These are phyloP conservation scores for Paramecium sexaurelia DNA, from an alignment of 73 alveolate species.

Conservation along the genomic window DNA sequence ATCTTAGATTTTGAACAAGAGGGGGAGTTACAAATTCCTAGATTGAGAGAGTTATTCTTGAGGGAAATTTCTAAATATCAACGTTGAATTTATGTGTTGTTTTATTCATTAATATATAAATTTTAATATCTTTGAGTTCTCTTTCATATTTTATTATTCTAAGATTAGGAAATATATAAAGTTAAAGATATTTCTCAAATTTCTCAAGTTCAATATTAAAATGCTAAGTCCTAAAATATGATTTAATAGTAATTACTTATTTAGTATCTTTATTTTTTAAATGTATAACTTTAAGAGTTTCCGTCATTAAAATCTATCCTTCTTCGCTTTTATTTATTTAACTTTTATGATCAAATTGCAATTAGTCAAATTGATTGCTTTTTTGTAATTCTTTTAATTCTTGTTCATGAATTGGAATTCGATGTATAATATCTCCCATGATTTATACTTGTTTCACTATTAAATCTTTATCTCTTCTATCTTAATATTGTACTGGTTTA, in stretches of 20 bases:
- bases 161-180: slow-evolving; percentile 79
- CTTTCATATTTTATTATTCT: slow-evolving; percentile 62
- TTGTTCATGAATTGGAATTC: slow-evolving; percentile 56
- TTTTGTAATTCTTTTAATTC: neutral
- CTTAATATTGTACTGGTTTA: neutral
- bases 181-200: slow-evolving; percentile 82
- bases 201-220: slow-evolving; percentile 76
- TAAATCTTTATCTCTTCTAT: slow-evolving; percentile 20
- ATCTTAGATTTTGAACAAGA: slow-evolving; percentile 69
- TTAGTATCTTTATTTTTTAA: slow-evolving; percentile 85
- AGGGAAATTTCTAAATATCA: slow-evolving; percentile 69
- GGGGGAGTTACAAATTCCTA: slow-evolving; percentile 66
- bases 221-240: slow-evolving; percentile 83
- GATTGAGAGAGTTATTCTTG: slow-evolving; percentile 68
- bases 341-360: slow-evolving; percentile 44
- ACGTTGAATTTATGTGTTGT: slow-evolving; percentile 13
- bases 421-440: slow-evolving; percentile 45
- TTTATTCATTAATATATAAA: slow-evolving; percentile 11
- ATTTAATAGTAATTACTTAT: slow-evolving; percentile 48
- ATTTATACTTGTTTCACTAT: slow-evolving; percentile 28
- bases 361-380: slow-evolving; percentile 56
- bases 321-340: slow-evolving; percentile 65
- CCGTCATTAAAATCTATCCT: slow-evolving; percentile 78
- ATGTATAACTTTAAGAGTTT: slow-evolving; percentile 74
- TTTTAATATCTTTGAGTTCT: slow-evolving; percentile 46